Base-by-base conservation (phyloP, 495 filamentous ascomycete genomes). In the Penicillium argentinense region DNA sequence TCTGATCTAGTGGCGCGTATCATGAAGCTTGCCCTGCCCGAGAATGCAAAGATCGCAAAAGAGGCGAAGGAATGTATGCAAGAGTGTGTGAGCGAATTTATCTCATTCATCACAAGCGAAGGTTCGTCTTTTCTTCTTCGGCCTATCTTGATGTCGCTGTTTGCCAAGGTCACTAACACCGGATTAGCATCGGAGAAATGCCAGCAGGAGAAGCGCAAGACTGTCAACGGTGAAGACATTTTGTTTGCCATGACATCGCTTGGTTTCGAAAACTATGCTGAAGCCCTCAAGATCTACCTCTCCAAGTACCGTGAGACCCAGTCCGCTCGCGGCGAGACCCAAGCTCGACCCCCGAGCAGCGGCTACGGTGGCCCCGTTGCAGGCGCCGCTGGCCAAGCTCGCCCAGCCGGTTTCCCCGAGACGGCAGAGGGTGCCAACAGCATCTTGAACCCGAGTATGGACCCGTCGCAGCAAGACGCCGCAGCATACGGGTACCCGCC, bases 61-160 rank as follows among this genome's bases (percentile, higher is more conserved):
- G 93, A 98, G 68, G 93, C 93, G 24, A 98, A 98, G 67, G 93
- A 98, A 66, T 98, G 93, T 72, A 97, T 98, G 93, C 93, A 98
- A 68, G 93, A 98, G 73, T 98, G 93, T 61, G 93, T 98, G 49
- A 97, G 91, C 85, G 93, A 98, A 78, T 98, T 97, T 71, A 98
- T 98, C 76, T 97, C 92, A 13, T 98, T 98, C 76, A 98, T 98
- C 69, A 98, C 93, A 21, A 97, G 91, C 67, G 93, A 98, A 80
- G 93, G 93, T 95, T 62, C 44, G 64, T 45, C n/a, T 22, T 9
- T 49, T 34, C 5, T 26, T n/a, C 41, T 25, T 52, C 37, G 43
- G 33, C 4, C 21, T 33, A 6, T 29, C 16, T 6, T 9, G 17
- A 1, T 26, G n/a, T n/a, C n/a, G n/a, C n/a, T n/a, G n/a, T n/a